Evolutionary conservation across 164 flowering plant species (phyloP).

Genomic region (Nymphaea thermarum): DNA sequence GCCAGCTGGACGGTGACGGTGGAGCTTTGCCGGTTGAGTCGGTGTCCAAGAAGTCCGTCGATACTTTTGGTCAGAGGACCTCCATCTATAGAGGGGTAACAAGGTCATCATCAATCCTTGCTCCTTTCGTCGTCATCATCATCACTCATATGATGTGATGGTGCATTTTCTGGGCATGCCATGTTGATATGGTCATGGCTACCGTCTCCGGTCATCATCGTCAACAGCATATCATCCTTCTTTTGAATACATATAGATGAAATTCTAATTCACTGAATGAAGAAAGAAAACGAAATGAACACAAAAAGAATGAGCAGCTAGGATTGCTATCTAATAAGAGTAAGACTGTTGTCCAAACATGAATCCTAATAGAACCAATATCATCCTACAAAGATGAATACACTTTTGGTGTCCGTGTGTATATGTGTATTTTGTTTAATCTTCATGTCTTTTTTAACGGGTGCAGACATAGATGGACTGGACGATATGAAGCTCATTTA

Average conservation of each 20-base stretch:
- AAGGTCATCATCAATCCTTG: conserved; percentile 18
- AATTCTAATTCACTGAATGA: not conserved
- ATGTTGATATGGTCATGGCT: no score
- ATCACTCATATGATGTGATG: not conserved
- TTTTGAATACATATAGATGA: no score
- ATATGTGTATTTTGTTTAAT: no score
- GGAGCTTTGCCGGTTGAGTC: conserved; percentile 6
- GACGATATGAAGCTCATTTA: conserved; percentile 80
- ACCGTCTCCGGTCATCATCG: no score
- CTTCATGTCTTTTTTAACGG: not conserved
- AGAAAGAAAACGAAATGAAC: not conserved
- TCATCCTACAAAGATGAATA: no score
- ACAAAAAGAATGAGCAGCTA: not conserved
- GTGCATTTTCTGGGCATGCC: not conserved
- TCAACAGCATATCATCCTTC: no score
- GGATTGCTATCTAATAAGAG: not conserved
- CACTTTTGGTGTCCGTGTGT: no score
- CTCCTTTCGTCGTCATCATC: not conserved
- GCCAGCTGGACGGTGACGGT: conserved; percentile 5
- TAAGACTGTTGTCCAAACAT: not conserved
- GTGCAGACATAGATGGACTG: conserved; percentile 77
- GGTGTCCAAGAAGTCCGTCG: conserved; percentile 35
- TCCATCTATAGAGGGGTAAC: conserved; percentile 81
- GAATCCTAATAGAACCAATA: no score
- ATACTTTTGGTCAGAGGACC: conserved; percentile 74